These are phyloP conservation scores for Erythrophleum ivorense DNA, from an alignment of 331 rosid species.

Conservation along the genomic window DNA sequence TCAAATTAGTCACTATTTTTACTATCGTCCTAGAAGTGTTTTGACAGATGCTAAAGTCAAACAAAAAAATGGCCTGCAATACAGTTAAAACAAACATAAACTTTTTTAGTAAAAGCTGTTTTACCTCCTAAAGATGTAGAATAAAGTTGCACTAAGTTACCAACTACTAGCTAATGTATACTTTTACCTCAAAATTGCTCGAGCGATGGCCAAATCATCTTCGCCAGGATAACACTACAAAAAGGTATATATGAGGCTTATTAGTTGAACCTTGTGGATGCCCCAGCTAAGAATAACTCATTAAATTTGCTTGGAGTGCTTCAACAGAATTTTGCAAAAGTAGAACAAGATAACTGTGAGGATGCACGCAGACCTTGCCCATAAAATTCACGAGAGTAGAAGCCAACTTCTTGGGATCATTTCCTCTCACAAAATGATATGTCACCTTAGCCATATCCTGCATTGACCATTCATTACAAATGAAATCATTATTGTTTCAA, in stretches of 20 bases:
- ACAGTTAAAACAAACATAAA: no score
- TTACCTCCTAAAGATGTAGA: no score
- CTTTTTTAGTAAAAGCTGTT: no score
- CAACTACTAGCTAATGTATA: not conserved
- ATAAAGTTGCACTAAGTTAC: no score
- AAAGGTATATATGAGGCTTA: slow-evolving; percentile 40
- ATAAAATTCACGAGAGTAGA: slow-evolving; percentile 72
- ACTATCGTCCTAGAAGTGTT: no score
- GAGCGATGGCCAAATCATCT: slow-evolving; percentile 93
- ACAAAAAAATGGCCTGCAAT: no score
- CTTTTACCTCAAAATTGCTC: slow-evolving; percentile 82
- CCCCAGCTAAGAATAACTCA: slow-evolving; percentile 1
- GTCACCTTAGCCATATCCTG: slow-evolving; percentile 95
- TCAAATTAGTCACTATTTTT: no score
- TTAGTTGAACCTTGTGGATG: slow-evolving; percentile 36
- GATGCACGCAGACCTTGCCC: slow-evolving; percentile 74
- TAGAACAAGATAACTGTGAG: slow-evolving; percentile 13
- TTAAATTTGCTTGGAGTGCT: slow-evolving; percentile 23
- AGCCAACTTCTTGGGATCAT: slow-evolving; percentile 78
- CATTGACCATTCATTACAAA: slow-evolving; percentile 36
- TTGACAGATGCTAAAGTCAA: no score
- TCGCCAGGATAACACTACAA: slow-evolving; percentile 94
- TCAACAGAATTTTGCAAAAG: slow-evolving; percentile 23
- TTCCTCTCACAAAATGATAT: slow-evolving; percentile 78
- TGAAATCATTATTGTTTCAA: slow-evolving; percentile 18